phyloP scores from a whole-genome alignment of 1,284 basidiomycete genomes.

The Volvariella volvacea region DNA sequence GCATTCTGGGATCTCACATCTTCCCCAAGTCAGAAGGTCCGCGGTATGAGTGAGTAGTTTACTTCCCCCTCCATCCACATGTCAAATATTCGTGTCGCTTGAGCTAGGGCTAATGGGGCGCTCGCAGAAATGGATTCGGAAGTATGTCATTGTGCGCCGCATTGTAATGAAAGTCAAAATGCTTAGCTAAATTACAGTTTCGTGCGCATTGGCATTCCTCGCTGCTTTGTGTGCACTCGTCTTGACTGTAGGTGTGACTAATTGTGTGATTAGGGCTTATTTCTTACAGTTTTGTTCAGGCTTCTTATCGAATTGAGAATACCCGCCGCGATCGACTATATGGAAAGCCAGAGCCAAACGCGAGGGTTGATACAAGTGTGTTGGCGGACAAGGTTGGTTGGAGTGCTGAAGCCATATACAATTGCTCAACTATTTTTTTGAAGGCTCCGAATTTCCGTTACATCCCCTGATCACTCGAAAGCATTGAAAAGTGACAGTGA shows the following conservation, averaged over 20 bases:
- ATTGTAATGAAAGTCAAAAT: neutral
- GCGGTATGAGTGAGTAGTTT: constrained; percentile 44
- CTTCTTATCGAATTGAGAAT: constrained; percentile 61
- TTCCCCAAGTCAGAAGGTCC: constrained; percentile 62
- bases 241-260: constrained; percentile 38
- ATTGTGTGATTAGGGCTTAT: neutral
- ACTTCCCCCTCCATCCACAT: constrained; percentile 1
- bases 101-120: neutral
- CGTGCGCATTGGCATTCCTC: constrained; percentile 53
- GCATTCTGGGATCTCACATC: constrained; percentile 64
- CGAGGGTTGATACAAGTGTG: constrained; percentile 56
- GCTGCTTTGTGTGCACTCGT: constrained; percentile 44
- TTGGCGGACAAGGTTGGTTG: constrained; percentile 56
- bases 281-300: constrained; percentile 23
- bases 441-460: constrained; percentile 47
- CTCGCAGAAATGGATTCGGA: constrained; percentile 55
- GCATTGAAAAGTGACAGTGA: too few species aligned
- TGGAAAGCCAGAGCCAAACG: constrained; percentile 43
- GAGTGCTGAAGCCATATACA: neutral
- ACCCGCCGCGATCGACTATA: constrained; percentile 44
- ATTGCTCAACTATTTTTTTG: neutral
- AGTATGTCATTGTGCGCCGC: constrained; percentile 19
- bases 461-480: constrained; percentile 13
- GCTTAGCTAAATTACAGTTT: constrained; percentile 28
- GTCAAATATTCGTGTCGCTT: too few species aligned